phyloP scores from a whole-genome alignment of 495 filamentous ascomycete genomes.

The Polyplosphaeria fusca region DNA sequence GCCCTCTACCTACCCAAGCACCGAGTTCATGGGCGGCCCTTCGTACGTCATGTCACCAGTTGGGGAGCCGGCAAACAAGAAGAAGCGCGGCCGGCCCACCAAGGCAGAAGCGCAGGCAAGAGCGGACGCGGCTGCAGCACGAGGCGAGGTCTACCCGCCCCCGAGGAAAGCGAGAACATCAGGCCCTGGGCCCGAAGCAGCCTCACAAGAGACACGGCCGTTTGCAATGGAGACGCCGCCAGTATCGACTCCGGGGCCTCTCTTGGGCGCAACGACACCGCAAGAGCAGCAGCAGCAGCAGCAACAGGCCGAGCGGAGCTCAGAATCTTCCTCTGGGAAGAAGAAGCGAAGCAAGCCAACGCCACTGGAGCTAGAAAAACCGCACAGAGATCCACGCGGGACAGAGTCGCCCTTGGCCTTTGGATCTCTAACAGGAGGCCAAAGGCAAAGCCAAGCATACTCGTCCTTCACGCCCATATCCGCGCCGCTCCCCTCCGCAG shows the following conservation, averaged over 20 bases:
- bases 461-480: conserved; percentile 33
- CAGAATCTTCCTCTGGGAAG: conserved; percentile 31
- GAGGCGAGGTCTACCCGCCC: conserved; percentile 28
- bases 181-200: conserved; percentile 11
- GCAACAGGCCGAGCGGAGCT: conserved; percentile 14
- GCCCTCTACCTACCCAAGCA: conserved; percentile 20
- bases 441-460: conserved; percentile 17
- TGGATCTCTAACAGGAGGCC: conserved; percentile 15
- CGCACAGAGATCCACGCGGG: conserved; percentile 11
- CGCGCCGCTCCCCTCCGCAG: conserved; percentile 25
- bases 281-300: conserved; percentile 25
- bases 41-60: conserved; percentile 20
- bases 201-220: conserved; percentile 13
- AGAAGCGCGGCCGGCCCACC: conserved; percentile 51
- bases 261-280: conserved; percentile 8
- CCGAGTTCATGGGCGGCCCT: conserved; percentile 28
- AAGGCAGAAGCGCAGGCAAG: conserved; percentile 40
- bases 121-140: conserved; percentile 29
- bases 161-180: conserved; percentile 24
- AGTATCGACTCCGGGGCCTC: neutral
- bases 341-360: conserved; percentile 31
- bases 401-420: conserved; percentile 26
- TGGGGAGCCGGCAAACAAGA: conserved; percentile 43
- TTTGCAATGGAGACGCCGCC: conserved; percentile 16
- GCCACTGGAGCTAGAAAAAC: conserved; percentile 28